These are phyloP conservation scores for Amanita thiersii DNA, from an alignment of 768 basidiomycete genomes.

Conservation along the genomic window DNA sequence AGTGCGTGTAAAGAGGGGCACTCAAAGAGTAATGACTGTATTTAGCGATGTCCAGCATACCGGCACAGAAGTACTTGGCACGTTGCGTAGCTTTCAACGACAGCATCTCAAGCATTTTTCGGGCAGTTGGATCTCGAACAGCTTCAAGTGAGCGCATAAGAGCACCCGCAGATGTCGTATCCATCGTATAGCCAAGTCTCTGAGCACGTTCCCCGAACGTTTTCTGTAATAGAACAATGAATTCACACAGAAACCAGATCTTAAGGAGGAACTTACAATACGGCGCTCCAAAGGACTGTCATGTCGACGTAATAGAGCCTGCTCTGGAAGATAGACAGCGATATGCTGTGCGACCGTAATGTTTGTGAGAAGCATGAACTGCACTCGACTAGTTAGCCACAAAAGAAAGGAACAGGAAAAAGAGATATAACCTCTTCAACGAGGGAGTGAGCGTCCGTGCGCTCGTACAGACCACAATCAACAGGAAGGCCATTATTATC, in stretches of 20 bases:
- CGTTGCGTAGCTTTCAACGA: conserved; percentile 88
- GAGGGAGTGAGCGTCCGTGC: conserved; percentile 66
- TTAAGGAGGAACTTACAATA: conserved; percentile 41
- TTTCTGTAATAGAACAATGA: conserved; percentile 34
- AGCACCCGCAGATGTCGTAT: conserved; percentile 68
- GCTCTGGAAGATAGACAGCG: conserved; percentile 91
- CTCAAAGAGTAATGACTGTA: conserved; percentile 91
- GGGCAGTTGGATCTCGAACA: conserved; percentile 65
- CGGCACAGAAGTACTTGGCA: conserved; percentile 97
- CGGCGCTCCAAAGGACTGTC: conserved; percentile 90
- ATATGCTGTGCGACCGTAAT: conserved; percentile 87
- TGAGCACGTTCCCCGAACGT: conserved; percentile 74
- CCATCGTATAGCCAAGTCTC: conserved; percentile 77
- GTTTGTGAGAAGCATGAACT: conserved; percentile 96
- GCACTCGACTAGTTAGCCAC: conserved; percentile 6
- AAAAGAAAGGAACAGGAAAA: conserved; percentile 6
- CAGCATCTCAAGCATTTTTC: conserved; percentile 73
- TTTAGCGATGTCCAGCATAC: conserved; percentile 98
- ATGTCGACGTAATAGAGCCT: conserved; percentile 92
- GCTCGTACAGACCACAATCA: conserved; percentile 65
- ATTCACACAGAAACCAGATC: conserved; percentile 8
- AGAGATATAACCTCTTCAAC: conserved; percentile 73
- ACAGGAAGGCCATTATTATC: conserved; percentile 73
- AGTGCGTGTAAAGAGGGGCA: conserved; percentile 87
- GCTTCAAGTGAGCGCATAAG: conserved; percentile 81